Base-by-base conservation (phyloP, 441 rosid species). In the Corymbia citriodora region DNA sequence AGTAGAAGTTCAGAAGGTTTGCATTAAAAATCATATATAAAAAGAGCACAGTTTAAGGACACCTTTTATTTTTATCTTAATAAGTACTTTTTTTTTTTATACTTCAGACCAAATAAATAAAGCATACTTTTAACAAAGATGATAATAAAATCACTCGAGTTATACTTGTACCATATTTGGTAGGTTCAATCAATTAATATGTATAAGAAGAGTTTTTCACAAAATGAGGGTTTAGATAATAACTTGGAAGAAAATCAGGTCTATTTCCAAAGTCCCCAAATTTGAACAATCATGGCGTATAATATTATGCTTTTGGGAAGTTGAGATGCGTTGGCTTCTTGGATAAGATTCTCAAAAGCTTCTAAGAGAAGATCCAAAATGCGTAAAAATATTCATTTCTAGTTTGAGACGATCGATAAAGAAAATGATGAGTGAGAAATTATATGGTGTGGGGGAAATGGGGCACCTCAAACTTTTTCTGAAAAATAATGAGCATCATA, bases 401-500 rank as follows among this genome's bases (percentile, higher is more conserved):
- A 79, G 86, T 79, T 79, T 27, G 86, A 79, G 86, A 8, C 86
- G 45, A 79, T 79, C 86, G 18, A 79, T 79, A 79, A 79, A 40
- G 45, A 40, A 40, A 45, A 45, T 79, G 86, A 79, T 79, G 86
- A 79, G 86, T 79, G 86, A 79, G n/a, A 79, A 79, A 79, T 79
- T 45, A 79, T 79, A 79, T 79, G 86, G 86, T 79, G 53, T 45
- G 82, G 81, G 94, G 93, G 91, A 88, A 89, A n/a, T 53, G 93
- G 89, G 89, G 89, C 90, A 74, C 86, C 88, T 89, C 89, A 90
- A 93, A 86, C 93, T 92, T 93, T 90, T 92, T 90, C 91, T 90
- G 91, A 89, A 93, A 93, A 92, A 94, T 93, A 91, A 93, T 94
- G 94, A 92, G 94, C 92, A 93, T 91, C 93, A 93, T 89, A 91